These are phyloP conservation scores for Taphrina wiesneri DNA, from an alignment of 1,139 yeast genomes.

Conservation along the genomic window DNA sequence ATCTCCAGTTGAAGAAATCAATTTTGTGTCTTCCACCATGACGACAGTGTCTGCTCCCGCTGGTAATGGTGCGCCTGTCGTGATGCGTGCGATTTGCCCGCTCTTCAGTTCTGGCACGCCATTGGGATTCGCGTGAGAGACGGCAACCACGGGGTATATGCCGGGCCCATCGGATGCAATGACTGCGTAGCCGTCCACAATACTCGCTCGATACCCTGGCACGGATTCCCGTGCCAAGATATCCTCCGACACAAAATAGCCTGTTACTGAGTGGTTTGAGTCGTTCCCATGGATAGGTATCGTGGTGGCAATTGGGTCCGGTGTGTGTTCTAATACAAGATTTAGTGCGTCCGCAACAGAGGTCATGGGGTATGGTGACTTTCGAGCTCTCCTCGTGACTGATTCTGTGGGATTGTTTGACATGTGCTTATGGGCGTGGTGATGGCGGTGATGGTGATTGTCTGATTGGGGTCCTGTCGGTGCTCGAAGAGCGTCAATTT, in stretches of 20 bases:
- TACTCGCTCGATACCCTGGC: constrained; percentile 54
- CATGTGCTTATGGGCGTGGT: constrained; percentile 39
- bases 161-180: constrained; percentile 51
- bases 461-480: constrained; percentile 34
- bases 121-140: constrained; percentile 50
- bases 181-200: constrained; percentile 58
- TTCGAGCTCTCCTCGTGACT: constrained; percentile 50
- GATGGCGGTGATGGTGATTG: constrained; percentile 39
- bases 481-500: neutral
- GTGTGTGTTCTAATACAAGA: constrained; percentile 40
- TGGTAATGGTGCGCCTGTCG: constrained; percentile 59
- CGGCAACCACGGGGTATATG: constrained; percentile 47
- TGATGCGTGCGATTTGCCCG: constrained; percentile 51
- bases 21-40: constrained; percentile 54
- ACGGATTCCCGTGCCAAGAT: constrained; percentile 48
- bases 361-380: constrained; percentile 54
- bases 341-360: constrained; percentile 49
- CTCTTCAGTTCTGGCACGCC: constrained; percentile 38
- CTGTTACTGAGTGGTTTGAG: neutral
- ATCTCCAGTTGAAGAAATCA: constrained; percentile 45
- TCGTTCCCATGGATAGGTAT: constrained; percentile 3
- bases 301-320: constrained; percentile 42
- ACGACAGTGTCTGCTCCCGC: constrained; percentile 55
- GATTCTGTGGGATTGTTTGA: constrained; percentile 47
- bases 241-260: constrained; percentile 49